Percentiles rank a stretch among this genome's conserved stretches.
phyloP scores from a whole-genome alignment of 2,329 filamentous ascomycete species.

The Exophiala bonariae region DNA sequence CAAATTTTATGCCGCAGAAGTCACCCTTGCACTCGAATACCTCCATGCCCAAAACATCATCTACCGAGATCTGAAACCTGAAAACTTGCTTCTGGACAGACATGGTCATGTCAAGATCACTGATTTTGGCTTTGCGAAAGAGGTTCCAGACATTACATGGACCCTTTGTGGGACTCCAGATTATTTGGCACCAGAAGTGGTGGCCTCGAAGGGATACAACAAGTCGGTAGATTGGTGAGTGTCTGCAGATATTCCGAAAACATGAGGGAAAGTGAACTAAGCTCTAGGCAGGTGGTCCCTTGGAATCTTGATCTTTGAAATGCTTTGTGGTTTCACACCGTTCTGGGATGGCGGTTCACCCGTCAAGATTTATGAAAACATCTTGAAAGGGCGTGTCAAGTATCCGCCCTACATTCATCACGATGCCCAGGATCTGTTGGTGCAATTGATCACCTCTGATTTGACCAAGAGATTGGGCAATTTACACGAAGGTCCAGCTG shows the following conservation, averaged over 20 bases:
- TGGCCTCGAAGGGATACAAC: slow-evolving; percentile 99
- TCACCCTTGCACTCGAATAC: slow-evolving; percentile 93
- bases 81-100: slow-evolving; percentile 86
- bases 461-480: slow-evolving; percentile 94
- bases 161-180: slow-evolving; percentile 96
- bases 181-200: slow-evolving; percentile 95
- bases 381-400: slow-evolving; percentile 91
- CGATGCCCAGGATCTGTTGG: slow-evolving; percentile 88
- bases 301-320: slow-evolving; percentile 97
- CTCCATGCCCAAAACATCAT: slow-evolving; percentile 94
- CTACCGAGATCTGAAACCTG: slow-evolving; percentile 94
- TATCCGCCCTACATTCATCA: slow-evolving; percentile 95
- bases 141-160: slow-evolving; percentile 98
- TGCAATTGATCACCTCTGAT: slow-evolving; percentile 90
- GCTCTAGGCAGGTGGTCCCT: slow-evolving; percentile 79
- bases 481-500: slow-evolving; percentile 82
- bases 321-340: slow-evolving; percentile 97
- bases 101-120: slow-evolving; percentile 96
- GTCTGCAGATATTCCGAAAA: slow-evolving; percentile 13
- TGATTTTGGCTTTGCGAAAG: slow-evolving; percentile 98
- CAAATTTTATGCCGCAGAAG: slow-evolving; percentile 98
- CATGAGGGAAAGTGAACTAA: slow-evolving; percentile 14
- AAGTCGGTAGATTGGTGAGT: slow-evolving; percentile 97
- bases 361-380: slow-evolving; percentile 99
- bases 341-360: slow-evolving; percentile 98